Evolutionary conservation across 164 flowering plant genomes (phyloP).

Genomic region (Vitis vinifera): ASM3070453v1 NC_081814.1:4455501-4456000

Average conservation of each 20-base stretch:
- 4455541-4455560: conserved; percentile 13
- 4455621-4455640: conserved; percentile 45
- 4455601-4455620: conserved; percentile 30
- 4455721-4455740: conserved; percentile 33
- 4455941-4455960: no score
- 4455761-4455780: conserved; percentile 28
- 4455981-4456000: no score
- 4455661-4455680: conserved; percentile 25
- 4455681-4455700: conserved; percentile 30
- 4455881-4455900: no score
- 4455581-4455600: conserved; percentile 8
- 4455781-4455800: conserved; percentile 33
- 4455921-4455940: no score
- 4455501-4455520: conserved; percentile 10
- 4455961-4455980: no score
- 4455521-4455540: background rate
- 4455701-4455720: conserved; percentile 26
- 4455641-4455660: conserved; percentile 19
- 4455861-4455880: no score
- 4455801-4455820: conserved; percentile 35
- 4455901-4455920: no score
- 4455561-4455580: conserved; percentile 18
- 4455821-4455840: no score
- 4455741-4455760: conserved; percentile 46
- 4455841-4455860: no score